Conservation (phyloP, 2,329 filamentous ascomycete genomes). For the Colletotrichum plurivorum region DNA sequence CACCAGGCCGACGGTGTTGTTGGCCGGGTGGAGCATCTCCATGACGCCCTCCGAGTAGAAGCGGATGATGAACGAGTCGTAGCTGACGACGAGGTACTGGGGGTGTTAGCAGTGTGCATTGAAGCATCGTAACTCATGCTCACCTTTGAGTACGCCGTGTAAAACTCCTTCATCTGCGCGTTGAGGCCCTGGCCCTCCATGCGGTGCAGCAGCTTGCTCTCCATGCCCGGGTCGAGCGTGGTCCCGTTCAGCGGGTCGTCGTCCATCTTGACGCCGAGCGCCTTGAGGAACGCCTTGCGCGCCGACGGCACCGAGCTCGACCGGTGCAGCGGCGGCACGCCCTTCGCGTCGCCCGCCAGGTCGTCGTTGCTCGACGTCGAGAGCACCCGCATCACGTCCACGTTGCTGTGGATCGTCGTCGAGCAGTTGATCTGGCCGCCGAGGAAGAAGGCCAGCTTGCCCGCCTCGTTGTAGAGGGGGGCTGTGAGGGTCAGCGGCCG, state of each 20-base stretch:
- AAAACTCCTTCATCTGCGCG: conserved; percentile 48
- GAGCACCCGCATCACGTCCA: conserved; percentile 63
- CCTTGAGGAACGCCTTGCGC: conserved; percentile 31
- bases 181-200: conserved; percentile 46
- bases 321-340: not conserved
- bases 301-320: conserved; percentile 20
- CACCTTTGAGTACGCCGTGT: conserved; percentile 47
- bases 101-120: no score
- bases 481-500: conserved; percentile 42
- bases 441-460: conserved; percentile 62
- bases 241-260: not conserved
- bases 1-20: conserved; percentile 43
- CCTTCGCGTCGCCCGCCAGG: not conserved
- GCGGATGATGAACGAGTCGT: conserved; percentile 43
- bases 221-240: conserved; percentile 43
- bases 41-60: conserved; percentile 46
- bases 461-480: conserved; percentile 59
- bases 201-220: conserved; percentile 42
- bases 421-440: conserved; percentile 69
- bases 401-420: conserved; percentile 61
- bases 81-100: conserved; percentile 44
- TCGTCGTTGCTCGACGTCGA: conserved; percentile 20
- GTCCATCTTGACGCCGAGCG: conserved; percentile 10
- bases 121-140: not conserved
- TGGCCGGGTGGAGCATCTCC: conserved; percentile 44